phyloP scores from a whole-genome alignment of 2,329 filamentous ascomycete genomes.

The Trichoderma brevicompactum region DNA sequence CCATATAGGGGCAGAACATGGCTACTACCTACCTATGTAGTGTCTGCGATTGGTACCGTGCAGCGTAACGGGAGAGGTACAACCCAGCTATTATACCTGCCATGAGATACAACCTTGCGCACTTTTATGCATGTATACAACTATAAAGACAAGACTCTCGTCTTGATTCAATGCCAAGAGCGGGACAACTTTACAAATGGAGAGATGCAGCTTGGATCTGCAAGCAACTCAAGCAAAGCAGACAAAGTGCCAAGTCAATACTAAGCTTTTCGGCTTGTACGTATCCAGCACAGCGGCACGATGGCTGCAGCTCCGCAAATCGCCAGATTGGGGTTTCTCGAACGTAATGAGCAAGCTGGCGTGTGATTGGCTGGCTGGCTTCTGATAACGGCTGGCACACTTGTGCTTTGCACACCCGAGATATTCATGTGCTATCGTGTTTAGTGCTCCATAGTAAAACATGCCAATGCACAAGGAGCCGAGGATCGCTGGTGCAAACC shows the following conservation, averaged over 20 bases:
- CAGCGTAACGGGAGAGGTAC: not conserved
- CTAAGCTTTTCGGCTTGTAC: not conserved
- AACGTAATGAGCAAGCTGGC: conserved; percentile 30
- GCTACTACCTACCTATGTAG: not conserved
- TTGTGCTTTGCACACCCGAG: not conserved
- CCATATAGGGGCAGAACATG: too few species aligned
- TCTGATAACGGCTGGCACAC: conserved; percentile 25
- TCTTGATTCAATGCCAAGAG: too few species aligned
- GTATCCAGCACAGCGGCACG: conserved; percentile 13
- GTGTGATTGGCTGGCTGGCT: conserved; percentile 9
- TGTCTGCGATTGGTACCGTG: not conserved
- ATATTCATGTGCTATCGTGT: conserved; percentile 7
- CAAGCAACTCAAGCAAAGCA: not conserved
- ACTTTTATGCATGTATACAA: not conserved
- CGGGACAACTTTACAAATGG: too few species aligned
- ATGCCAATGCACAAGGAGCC: conserved; percentile 3
- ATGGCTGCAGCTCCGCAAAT: conserved; percentile 26
- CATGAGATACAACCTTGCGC: too few species aligned
- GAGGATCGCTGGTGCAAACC: not conserved
- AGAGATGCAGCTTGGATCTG: too few species aligned
- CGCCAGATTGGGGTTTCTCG: conserved; percentile 27
- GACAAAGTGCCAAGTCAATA: not conserved
- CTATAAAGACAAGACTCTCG: not conserved
- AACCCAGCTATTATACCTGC: too few species aligned
- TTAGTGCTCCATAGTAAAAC: conserved; percentile 2